phyloP scores from a whole-genome alignment of 495 filamentous ascomycete genomes.

The Aspergillus heteromorphus region DNA sequence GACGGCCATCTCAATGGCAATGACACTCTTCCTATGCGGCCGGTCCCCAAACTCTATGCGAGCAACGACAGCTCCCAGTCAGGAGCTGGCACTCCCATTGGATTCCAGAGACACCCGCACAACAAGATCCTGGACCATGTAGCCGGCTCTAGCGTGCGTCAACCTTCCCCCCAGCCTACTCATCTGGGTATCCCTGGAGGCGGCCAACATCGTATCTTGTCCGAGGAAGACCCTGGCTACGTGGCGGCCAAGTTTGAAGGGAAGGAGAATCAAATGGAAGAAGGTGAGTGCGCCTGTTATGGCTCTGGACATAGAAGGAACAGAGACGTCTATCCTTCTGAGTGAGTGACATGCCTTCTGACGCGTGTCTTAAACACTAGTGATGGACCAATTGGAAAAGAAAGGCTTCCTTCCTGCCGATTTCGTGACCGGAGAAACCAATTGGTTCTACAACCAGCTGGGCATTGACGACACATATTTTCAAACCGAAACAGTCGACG shows the following conservation, averaged over 20 bases:
- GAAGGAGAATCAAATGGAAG: conserved; percentile 88
- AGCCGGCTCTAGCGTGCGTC: conserved; percentile 50
- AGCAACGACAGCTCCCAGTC: conserved; percentile 34
- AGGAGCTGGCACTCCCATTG: conserved; percentile 41
- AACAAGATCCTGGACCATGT: conserved; percentile 63
- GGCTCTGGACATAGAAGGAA: background rate
- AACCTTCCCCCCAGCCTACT: conserved; percentile 87
- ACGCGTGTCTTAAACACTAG: conserved; percentile 25
- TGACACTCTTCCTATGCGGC: conserved; percentile 27
- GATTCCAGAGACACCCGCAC: conserved; percentile 45
- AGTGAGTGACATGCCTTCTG: background rate
- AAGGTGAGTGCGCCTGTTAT: conserved; percentile 50
- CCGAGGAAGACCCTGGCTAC: conserved; percentile 91
- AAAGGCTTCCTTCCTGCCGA: conserved; percentile 82
- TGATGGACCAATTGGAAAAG: conserved; percentile 69
- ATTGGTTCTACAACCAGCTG: conserved; percentile 95
- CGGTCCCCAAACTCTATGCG: conserved; percentile 31
- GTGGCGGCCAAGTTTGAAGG: conserved; percentile 93
- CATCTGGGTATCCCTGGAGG: conserved; percentile 74
- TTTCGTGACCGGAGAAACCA: conserved; percentile 77
- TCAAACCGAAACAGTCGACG: conserved; percentile 80
- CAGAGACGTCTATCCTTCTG: background rate
- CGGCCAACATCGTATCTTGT: conserved; percentile 59
- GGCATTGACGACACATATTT: conserved; percentile 99
- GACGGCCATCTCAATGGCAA: conserved; percentile 29